Conservation (phyloP, 306 rosid genomes). For the Vachellia pachyceras region DNA sequence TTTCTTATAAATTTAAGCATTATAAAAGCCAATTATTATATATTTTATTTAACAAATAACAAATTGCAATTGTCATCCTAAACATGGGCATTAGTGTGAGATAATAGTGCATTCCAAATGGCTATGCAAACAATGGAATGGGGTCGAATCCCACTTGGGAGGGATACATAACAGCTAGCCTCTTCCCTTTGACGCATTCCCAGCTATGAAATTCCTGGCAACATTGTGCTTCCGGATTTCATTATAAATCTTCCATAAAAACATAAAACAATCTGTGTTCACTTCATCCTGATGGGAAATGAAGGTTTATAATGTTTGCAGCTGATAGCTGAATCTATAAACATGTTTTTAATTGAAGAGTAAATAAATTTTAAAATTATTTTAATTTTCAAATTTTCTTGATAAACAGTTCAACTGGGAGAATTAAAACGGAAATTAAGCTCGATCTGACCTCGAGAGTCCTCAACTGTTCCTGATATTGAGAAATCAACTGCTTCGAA, state of each 20-base stretch:
- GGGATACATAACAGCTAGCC: neutral
- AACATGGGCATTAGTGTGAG: neutral
- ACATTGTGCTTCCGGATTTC: slow-evolving; percentile 17
- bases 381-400: neutral
- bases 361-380: neutral
- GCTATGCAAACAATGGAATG: too few species aligned
- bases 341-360: neutral
- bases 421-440: slow-evolving; percentile 21
- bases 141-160: neutral
- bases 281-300: neutral
- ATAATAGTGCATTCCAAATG: neutral
- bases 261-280: too few species aligned
- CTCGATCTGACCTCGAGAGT: slow-evolving; percentile 73
- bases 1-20: neutral
- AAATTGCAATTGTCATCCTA: neutral
- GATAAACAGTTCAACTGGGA: neutral
- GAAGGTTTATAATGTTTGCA: neutral
- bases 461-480: slow-evolving; percentile 87
- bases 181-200: neutral
- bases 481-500: slow-evolving; percentile 76
- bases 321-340: neutral
- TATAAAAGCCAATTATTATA: neutral
- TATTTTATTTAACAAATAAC: neutral
- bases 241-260: slow-evolving; percentile 15
- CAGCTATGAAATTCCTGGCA: slow-evolving; percentile 12